Percentiles rank a stretch among this genome's conserved stretches.
Evolutionary conservation across 345 rosid species (phyloP).

Genomic region (Pistacia vera): DNA sequence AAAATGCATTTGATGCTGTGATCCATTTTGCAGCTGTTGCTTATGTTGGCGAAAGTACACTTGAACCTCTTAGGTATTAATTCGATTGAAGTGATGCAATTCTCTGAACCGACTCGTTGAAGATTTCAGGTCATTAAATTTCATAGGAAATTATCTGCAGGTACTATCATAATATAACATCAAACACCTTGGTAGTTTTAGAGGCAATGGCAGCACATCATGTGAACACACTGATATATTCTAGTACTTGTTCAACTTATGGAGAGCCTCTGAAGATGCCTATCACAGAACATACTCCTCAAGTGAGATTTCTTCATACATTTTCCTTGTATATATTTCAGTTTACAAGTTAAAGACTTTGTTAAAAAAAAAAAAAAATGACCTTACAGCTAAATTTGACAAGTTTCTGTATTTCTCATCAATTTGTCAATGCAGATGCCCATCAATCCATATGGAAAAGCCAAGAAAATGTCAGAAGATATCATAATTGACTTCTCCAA

Average conservation of each 20-base stretch:
- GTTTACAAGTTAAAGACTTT: no score
- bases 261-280: conserved; percentile 75
- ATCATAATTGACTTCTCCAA: conserved; percentile 64
- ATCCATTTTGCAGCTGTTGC: conserved; percentile 93
- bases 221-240: conserved; percentile 62
- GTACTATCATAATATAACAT: conserved; percentile 70
- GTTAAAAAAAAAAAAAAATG: no score
- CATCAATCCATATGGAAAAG: conserved; percentile 70
- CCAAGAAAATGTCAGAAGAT: conserved; percentile 80
- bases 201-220: conserved; percentile 61
- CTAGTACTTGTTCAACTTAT: conserved; percentile 73
- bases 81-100: no score
- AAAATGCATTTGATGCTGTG: conserved; percentile 97
- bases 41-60: conserved; percentile 73
- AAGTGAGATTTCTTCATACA: conserved; percentile 24
- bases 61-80: conserved; percentile 54
- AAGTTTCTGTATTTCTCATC: no score
- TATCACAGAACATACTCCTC: conserved; percentile 58
- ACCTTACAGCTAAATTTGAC: no score
- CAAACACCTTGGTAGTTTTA: conserved; percentile 56
- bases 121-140: neutral
- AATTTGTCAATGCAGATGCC: conserved; percentile 30
- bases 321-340: no score
- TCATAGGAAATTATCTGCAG: conserved; percentile 16
- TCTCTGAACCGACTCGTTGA: neutral